A percentile compares a stretch with the other conserved stretches of the same genome.
These are phyloP conservation scores for Cylindricascospora bacillispora DNA, from an alignment of 1,139 yeast genomes.

Conservation along the genomic window DNA sequence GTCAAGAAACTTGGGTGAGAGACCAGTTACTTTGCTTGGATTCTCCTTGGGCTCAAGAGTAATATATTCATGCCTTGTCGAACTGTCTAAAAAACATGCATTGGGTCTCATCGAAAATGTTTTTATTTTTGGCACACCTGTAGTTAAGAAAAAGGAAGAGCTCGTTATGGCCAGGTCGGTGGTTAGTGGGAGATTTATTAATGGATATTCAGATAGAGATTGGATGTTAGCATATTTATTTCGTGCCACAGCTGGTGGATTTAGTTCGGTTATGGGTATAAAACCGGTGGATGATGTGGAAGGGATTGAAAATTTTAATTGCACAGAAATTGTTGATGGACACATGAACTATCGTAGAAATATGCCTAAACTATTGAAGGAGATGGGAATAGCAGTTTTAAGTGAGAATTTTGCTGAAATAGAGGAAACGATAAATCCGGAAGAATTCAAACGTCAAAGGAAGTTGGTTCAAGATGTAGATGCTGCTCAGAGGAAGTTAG, in stretches of 20 bases:
- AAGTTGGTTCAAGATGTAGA: slow-evolving; percentile 74
- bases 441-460: slow-evolving; percentile 66
- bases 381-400: slow-evolving; percentile 67
- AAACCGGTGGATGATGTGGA: slow-evolving; percentile 54
- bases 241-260: slow-evolving; percentile 92
- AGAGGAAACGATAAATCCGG: slow-evolving; percentile 84
- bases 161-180: slow-evolving; percentile 70
- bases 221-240: slow-evolving; percentile 95
- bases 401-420: slow-evolving; percentile 91
- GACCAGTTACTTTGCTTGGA: slow-evolving; percentile 89
- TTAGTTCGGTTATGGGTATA: slow-evolving; percentile 80
- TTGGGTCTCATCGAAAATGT: slow-evolving; percentile 86
- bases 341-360: slow-evolving; percentile 95
- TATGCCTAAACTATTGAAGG: slow-evolving; percentile 66
- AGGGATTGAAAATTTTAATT: slow-evolving; percentile 73
- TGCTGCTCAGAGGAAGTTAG: slow-evolving; percentile 58
- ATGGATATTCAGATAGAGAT: slow-evolving; percentile 84
- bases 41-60: slow-evolving; percentile 91
- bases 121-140: slow-evolving; percentile 77
- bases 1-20: slow-evolving; percentile 75
- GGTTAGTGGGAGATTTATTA: slow-evolving; percentile 81
- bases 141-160: slow-evolving; percentile 68
- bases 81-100: slow-evolving; percentile 76
- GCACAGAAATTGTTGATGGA: slow-evolving; percentile 79
- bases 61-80: slow-evolving; percentile 79